Evolutionary conservation across 2,329 filamentous ascomycete species (phyloP), one percentile per base, ranked within the genome.

Genomic region (Fusarium sp.): DNA sequence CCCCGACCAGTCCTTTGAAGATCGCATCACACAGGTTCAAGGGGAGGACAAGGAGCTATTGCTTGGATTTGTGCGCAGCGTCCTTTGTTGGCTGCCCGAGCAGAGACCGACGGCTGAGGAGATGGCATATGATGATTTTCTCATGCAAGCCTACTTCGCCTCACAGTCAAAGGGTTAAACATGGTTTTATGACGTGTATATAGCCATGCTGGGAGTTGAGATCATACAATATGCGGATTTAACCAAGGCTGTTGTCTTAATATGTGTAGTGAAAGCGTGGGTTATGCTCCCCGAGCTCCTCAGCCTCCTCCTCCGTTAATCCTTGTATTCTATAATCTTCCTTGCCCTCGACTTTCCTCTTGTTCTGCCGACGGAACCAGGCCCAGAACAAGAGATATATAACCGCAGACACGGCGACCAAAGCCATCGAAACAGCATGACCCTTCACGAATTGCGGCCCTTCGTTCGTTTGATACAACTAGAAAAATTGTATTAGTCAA

Each of bases 341-440:
- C 53, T 72, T 73, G 0, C 73, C 73, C 0, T 61, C 58, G 12
- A 53, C 46, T 50, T 72, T 70, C 2, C 59, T 59, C 64, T 71
- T 73, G 44, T 83, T 83, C 55, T 77, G 67, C 7, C 51, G 58
- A 12, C 66, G 65, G 54, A 74, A 73, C 26, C 55, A 74, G 3
- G 53, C 57, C 71, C 71, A 74, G 12, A 80, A 72, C 0, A 74
- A 72, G 12, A 73, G 49, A 53, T 82, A 84, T 4, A 83, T 71
- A 3, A 79, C 26, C 0, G 75, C 75, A 1, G 80, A 78, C 59
- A 83, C 77, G 3, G 75, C 79, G 0, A 83, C 78, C 63, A 84
- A 70, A 0, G 73, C 74, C 57, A 85, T 74, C 0, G 81, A 83
- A 13, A 84, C 76, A 1, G 81, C 81, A 62, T 85, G 81, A 1